These are phyloP conservation scores for Rhodotorula sp. DNA, from an alignment of 1,284 basidiomycete species.

Conservation along the genomic window DNA sequence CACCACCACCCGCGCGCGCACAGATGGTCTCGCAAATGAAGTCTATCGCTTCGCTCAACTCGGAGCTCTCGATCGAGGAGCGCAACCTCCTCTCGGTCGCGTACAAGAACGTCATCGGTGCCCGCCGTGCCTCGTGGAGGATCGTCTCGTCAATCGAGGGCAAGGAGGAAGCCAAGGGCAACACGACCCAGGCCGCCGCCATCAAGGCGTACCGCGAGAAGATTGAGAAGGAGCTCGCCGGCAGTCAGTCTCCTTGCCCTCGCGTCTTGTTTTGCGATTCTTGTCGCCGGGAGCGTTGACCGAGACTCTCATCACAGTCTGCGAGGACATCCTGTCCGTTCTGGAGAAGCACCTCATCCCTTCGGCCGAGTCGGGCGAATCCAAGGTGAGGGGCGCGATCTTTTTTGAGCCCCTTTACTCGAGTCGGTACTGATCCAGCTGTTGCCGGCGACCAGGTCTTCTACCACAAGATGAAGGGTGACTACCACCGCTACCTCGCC, in stretches of 20 bases:
- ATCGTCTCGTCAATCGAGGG: conserved; percentile 56
- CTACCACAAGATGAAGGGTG: conserved; percentile 54
- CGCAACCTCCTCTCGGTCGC: conserved; percentile 56
- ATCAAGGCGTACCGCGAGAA: conserved; percentile 50
- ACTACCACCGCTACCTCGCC: conserved; percentile 57
- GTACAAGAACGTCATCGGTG: conserved; percentile 55
- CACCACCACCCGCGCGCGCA: conserved; percentile 1
- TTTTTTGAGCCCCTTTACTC: fast-evolving
- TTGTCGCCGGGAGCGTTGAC: background rate
- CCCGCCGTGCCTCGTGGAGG: conserved; percentile 55
- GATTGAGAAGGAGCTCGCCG: conserved; percentile 46
- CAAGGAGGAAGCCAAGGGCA: conserved; percentile 53
- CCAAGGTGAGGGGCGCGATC: conserved; percentile 29
- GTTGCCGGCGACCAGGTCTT: conserved; percentile 41
- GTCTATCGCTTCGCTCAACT: conserved; percentile 73
- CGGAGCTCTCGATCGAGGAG: conserved; percentile 55
- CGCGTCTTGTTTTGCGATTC: background rate
- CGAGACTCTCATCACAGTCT: conserved; percentile 28
- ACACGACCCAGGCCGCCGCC: conserved; percentile 45
- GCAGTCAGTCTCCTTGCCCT: conserved; percentile 28
- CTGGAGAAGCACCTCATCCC: conserved; percentile 49
- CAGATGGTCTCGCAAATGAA: conserved; percentile 99
- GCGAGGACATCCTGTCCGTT: conserved; percentile 49
- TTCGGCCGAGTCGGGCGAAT: conserved; percentile 49
- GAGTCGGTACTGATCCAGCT: background rate